Evolutionary conservation across 139 green algal genomes (phyloP), one percentile per base, ranked within the genome.

Genomic region (Gonium pectorale): DNA sequence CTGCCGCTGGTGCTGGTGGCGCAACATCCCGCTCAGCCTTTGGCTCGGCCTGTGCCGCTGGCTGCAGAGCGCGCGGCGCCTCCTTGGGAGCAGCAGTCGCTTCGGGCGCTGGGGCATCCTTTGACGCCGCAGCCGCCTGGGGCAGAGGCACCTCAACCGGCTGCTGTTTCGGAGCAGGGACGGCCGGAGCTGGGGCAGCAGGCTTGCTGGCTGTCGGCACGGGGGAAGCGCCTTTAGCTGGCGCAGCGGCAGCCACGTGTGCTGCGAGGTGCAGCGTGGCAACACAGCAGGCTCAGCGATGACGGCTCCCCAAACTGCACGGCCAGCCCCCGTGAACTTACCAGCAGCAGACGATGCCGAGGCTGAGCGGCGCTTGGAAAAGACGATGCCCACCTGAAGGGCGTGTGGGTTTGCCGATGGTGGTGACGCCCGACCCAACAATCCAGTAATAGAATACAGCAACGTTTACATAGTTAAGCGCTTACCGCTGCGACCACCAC

Each of bases 31-130:
- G 7, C 15, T 86, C 79, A 13, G 37, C 27, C 2, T 26, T n/a
- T 31, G 68, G 40, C 22, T 67, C 92, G 90, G 94, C 95, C 21
- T 59, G 59, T 7, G 93, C 92, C 44, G 95, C 89, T 77, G 91
- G 86, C 0, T 90, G 73, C 67, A 94, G 69, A 44, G 90, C 71
- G 19, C 80, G 79, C 5, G 90, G 89, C 5, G 75, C 82, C 44
- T 93, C 49, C 54, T 87, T 89, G 44, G 85, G 41, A 31, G n/a
- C 40, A 11, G 82, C n/a, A n/a, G 29, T 29, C 60, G 38, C n/a
- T 41, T 40, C 54, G 38, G 41, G 24, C 13, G 17, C 67, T 3
- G 67, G 67, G 29, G 52, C 67, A 31, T 54, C 17, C 38, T 3
- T 22, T 67, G 60, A 2, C 8, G 3, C 38, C 35, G 37, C 67